Percentiles rank a stretch among this genome's conserved stretches.
phyloP scores from a whole-genome alignment of 208 protist genomes.

The Trypanosoma boissoni region DNA sequence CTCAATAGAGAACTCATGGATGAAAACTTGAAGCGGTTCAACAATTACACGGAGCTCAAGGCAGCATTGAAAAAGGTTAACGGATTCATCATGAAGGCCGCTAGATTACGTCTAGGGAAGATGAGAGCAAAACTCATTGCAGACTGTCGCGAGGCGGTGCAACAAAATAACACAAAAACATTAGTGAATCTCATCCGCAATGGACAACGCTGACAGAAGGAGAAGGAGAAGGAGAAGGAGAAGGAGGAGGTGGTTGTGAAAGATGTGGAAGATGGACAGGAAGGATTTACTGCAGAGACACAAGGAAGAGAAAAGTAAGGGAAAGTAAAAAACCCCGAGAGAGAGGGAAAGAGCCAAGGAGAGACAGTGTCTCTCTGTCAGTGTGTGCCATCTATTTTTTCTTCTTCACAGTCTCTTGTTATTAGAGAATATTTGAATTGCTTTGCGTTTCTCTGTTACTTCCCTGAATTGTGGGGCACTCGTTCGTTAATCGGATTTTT shows the following conservation, averaged over 20 bases:
- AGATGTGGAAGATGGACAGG: not conserved
- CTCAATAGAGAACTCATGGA: constrained; percentile 87
- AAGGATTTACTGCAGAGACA: not conserved
- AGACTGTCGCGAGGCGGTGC: constrained; percentile 84
- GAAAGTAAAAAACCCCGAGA: not conserved
- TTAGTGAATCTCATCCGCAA: constrained; percentile 85
- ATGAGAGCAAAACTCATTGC: constrained; percentile 58
- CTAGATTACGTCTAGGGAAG: constrained; percentile 77
- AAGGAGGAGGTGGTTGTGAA: too few species aligned
- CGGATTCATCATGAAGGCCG: constrained; percentile 90
- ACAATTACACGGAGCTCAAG: constrained; percentile 91
- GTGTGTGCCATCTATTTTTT: constrained; percentile 12
- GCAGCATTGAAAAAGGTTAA: constrained; percentile 88
- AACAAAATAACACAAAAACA: constrained; percentile 62
- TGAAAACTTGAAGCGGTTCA: constrained; percentile 92
- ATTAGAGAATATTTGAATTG: too few species aligned
- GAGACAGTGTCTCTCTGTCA: not conserved
- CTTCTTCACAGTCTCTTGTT: too few species aligned
- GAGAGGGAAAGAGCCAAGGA: not conserved
- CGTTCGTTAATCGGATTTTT: too few species aligned
- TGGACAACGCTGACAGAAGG: constrained; percentile 23
- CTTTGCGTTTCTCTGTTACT: too few species aligned
- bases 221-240: not conserved
- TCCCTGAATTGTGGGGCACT: too few species aligned
- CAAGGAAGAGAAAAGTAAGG: not conserved